These are phyloP conservation scores for Piloderma croceum DNA, from an alignment of 768 basidiomycete genomes.

Conservation along the genomic window DNA sequence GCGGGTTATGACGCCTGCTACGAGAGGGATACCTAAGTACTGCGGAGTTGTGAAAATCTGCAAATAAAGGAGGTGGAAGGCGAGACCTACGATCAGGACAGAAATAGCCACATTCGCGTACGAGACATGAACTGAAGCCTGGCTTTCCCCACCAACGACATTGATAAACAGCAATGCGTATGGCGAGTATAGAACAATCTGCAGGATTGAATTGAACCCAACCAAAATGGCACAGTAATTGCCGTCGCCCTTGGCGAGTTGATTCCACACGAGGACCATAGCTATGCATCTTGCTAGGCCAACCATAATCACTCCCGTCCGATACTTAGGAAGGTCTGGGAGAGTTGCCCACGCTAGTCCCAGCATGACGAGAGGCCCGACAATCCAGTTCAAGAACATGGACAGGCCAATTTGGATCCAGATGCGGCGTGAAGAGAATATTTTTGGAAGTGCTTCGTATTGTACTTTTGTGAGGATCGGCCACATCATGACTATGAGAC, in stretches of 20 bases:
- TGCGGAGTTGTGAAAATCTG: constrained; percentile 20
- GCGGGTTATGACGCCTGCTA: constrained; percentile 66
- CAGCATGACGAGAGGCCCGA: constrained; percentile 82
- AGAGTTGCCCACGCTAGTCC: constrained; percentile 80
- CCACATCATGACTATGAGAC: constrained; percentile 87
- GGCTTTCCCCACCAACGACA: constrained; percentile 46
- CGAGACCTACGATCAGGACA: constrained; percentile 59
- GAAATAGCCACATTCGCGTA: constrained; percentile 60
- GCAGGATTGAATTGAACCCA: constrained; percentile 72
- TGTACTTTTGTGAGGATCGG: constrained; percentile 72
- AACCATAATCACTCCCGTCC: constrained; percentile 78
- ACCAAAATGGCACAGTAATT: constrained; percentile 79
- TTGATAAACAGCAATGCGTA: constrained; percentile 71
- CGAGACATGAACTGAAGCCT: constrained; percentile 39
- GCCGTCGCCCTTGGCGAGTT: constrained; percentile 59
- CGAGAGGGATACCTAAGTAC: constrained; percentile 82
- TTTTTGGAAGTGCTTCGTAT: constrained; percentile 60
- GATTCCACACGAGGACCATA: constrained; percentile 82
- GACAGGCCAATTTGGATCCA: constrained; percentile 70
- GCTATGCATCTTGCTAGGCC: constrained; percentile 43
- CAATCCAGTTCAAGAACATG: constrained; percentile 70
- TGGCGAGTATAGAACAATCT: constrained; percentile 74
- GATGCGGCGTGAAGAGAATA: constrained; percentile 47
- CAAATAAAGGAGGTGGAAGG: not conserved
- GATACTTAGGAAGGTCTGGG: constrained; percentile 69